Base-by-base conservation (phyloP, 805 yeast genomes). In the Tetrapisispora fleetii region DNA sequence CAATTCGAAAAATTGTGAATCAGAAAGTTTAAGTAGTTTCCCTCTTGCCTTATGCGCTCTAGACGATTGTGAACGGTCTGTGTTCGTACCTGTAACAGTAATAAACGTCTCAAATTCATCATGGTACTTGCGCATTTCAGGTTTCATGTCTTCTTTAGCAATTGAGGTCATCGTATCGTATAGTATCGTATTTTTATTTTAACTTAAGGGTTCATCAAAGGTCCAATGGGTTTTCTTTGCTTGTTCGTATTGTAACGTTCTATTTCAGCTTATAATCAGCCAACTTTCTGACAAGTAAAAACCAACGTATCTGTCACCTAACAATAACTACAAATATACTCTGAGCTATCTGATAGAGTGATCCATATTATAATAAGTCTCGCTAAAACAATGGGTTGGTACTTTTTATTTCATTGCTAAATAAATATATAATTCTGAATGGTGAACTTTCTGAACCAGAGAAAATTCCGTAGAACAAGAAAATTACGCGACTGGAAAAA, bases 21-120 rank as follows among this genome's bases (percentile, higher is more conserved):
- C 71, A 2, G 95, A 83, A 48, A 95, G 75, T 60, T 86, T 88
- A 52, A 84, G 74, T 44, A 91, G 74, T 66, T 91, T 89, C 54
- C 85, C 88, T 55, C 96, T 75, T 2, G 96, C 96, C 61, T 86
- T 81, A 37, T 78, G 80, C 5, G 90, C 90, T 50, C 93, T 65
- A 13, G 67, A 53, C 1, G 75, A 67, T 35, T 60, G 63, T 5
- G 67, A 59, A 47, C 69, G 60, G 48, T 64, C 65, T 18, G 39
- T 27, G 17, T 53, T 54, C 2, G 54, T 51, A 18, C 65, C 67
- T 4, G 64, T 58, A n/a, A 60, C 54, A 18, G 57, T 53, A 33
- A 59, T 58, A 48, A 61, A 64, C 14, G 57, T 56, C 18, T 56
- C 55, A 39, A 64, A 50, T 18, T 62, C 58, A 18, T 53, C 36